Base-by-base conservation (phyloP, 2,329 filamentous ascomycete species). In the Cephalotrichum gorgonifer region DNA sequence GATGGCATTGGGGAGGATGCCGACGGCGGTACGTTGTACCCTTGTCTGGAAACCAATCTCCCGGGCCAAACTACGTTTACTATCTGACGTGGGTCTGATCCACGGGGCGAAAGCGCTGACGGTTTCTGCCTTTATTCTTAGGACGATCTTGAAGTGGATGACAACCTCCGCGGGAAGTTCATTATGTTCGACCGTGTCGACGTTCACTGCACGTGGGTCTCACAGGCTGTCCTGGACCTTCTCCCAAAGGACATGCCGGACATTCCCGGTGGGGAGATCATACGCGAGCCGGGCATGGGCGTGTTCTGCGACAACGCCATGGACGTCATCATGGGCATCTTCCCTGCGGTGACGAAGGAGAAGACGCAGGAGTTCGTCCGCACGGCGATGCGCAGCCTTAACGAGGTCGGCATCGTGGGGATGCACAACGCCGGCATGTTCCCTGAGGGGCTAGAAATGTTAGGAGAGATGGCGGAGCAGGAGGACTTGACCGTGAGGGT, bases 241-340 rank as follows among this genome's bases (percentile, higher is more conserved):
- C 71, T 87, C 6, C 75, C 81, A 0, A 56, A 65, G 1, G 69
- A 74, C 8, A 54, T 75, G 25, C 66, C 72, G 2, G 71, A 76
- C 50, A 60, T 77, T 5, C 78, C 80, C 1, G 83, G 82, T 11
- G 83, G 83, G 2, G 79, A 85, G 51, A 74, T 85, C 11, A 61
- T 83, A 14, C 70, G 73, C 27, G 65, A 77, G 3, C 81, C 82
- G 1, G 79, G 79, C 0, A 70, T 74, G 56, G 83, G 83, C 39
- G 81, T 86, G 9, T 86, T 86, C 55, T 87, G 83, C 58, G 83
- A 87, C 61, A 86, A 86, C 57, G 82, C 83, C 23, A 85, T 86
- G 75, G 78, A 82, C 41, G 61, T 82, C 46, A 71, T 85, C 31
- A 67, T 71, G 50, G 63, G 68, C 2, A 56, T 76, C 17, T 83